Base-by-base conservation (phyloP, 1,284 basidiomycete species). In the Psilocybe mexicana region DNA sequence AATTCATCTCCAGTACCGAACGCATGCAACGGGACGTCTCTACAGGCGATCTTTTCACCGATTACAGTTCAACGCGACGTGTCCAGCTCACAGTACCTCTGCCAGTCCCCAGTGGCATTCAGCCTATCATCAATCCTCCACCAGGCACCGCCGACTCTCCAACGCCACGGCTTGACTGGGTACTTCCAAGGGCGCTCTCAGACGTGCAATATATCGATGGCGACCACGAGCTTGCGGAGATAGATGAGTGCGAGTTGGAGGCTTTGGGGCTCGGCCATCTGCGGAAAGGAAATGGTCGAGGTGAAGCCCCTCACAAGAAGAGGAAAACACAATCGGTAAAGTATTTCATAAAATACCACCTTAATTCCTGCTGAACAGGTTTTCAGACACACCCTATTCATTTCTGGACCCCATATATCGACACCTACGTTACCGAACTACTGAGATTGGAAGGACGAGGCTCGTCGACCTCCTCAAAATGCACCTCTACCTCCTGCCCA, bases 361-460 rank as follows among this genome's bases (percentile, higher is more conserved):
- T 23, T n/a, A n/a, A n/a, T n/a, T n/a, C n/a, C n/a, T n/a, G n/a
- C 10, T 24, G 25, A 23, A 3, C 24, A 11, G 14, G 7, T 10
- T 49, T 2, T 5, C 3, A 40, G 49, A 38, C 30, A 11, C 35
- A 51, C 42, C 49, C 36, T 3, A 36, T 51, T 26, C 36, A 51
- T 11, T 25, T 42, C 10, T 53, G 52, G 52, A 33, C 40, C 1
- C 52, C 52, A 3, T 28, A 44, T 18, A 53, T 53, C 12, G 52
- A 53, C 25, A 18, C 25, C 2, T 53, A 53, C 35, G 42, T 53
- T 12, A 25, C 43, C n/a, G 52, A 53, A 25, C n/a, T 53, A 6
- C 43, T 53, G 6, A n/a, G 52, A 18, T 33, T 53, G 11, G 52
- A 51, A 33, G 52, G 42, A 8, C 4, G 18, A 23, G 25, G 4